A percentile compares a stretch with the other conserved stretches of the same genome.
phyloP scores from a whole-genome alignment of 2,329 filamentous ascomycete genomes.

The Apiospora rasikravindrae region DNA sequence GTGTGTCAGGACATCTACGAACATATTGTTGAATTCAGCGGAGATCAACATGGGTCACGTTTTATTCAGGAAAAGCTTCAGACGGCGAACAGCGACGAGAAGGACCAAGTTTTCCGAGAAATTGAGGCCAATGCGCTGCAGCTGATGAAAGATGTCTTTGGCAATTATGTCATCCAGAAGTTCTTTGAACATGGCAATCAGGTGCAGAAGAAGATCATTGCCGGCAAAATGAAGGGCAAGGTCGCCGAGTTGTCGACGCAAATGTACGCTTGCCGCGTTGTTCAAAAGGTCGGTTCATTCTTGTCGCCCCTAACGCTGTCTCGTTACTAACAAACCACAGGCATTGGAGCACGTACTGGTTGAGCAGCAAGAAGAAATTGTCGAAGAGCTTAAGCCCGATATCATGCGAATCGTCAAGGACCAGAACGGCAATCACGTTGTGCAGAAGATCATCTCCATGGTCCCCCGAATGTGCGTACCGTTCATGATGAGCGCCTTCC shows the following conservation, averaged over 20 bases:
- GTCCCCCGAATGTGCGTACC: conserved; percentile 79
- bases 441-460: conserved; percentile 89
- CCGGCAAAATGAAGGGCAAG: conserved; percentile 85
- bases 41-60: conserved; percentile 92
- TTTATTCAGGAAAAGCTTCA: conserved; percentile 95
- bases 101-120: conserved; percentile 87
- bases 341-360: conserved; percentile 88
- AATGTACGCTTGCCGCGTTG: conserved; percentile 93
- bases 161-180: conserved; percentile 98
- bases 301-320: neutral
- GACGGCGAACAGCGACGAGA: conserved; percentile 93
- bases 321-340: conserved; percentile 45
- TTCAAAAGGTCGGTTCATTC: conserved; percentile 76
- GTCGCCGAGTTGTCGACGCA: conserved; percentile 80
- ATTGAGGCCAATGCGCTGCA: conserved; percentile 84
- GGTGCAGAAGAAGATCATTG: conserved; percentile 86
- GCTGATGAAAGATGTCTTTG: conserved; percentile 95
- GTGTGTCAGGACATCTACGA: conserved; percentile 73
- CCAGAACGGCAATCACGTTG: conserved; percentile 93
- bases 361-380: conserved; percentile 86
- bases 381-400: conserved; percentile 80
- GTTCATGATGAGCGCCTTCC: conserved; percentile 84
- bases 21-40: conserved; percentile 91
- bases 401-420: conserved; percentile 82
- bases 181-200: conserved; percentile 96